Percentiles rank a stretch among this genome's conserved stretches.
phyloP scores from a whole-genome alignment of 108 stramenopile species.

The Conticribra weissflogii region DNA sequence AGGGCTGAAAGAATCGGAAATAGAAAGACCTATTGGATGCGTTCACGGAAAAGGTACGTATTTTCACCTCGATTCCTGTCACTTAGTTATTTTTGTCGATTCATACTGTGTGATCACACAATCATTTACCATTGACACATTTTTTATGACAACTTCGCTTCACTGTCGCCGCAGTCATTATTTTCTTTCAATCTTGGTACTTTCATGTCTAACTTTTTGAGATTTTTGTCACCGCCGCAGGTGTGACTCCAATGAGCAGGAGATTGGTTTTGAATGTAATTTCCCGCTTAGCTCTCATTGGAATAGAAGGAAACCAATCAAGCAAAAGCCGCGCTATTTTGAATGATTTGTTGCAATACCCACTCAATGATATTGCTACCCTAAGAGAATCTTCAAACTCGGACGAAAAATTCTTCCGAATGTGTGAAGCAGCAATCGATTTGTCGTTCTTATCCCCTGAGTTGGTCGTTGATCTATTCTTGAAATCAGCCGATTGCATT shows the following conservation, averaged over 20 bases:
- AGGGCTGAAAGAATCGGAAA: constrained; percentile 62
- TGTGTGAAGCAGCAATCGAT: constrained; percentile 69
- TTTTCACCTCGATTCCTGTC: no score
- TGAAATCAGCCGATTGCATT: constrained; percentile 20
- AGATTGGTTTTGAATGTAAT: constrained; percentile 67
- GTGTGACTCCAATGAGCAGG: constrained; percentile 69
- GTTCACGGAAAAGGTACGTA: constrained; percentile 35
- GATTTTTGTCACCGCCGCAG: no score
- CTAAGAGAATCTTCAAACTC: constrained; percentile 27
- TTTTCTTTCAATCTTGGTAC: no score
- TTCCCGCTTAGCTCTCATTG: constrained; percentile 51
- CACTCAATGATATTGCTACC: constrained; percentile 17
- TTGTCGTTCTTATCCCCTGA: constrained; percentile 65
- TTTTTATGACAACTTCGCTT: no score
- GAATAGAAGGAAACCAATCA: constrained; percentile 14
- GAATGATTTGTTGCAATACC: constrained; percentile 28
- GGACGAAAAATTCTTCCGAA: constrained; percentile 41
- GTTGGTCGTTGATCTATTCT: constrained; percentile 44
- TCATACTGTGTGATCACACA: no score
- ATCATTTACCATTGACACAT: no score
- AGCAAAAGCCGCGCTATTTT: constrained; percentile 15
- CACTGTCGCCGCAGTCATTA: no score
- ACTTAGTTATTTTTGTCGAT: no score
- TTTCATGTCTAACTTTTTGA: no score
- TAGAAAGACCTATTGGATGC: constrained; percentile 55